These are phyloP conservation scores for Trypanosomatidae sp. DNA, from an alignment of 208 protist genomes.

Conservation along the genomic window DNA sequence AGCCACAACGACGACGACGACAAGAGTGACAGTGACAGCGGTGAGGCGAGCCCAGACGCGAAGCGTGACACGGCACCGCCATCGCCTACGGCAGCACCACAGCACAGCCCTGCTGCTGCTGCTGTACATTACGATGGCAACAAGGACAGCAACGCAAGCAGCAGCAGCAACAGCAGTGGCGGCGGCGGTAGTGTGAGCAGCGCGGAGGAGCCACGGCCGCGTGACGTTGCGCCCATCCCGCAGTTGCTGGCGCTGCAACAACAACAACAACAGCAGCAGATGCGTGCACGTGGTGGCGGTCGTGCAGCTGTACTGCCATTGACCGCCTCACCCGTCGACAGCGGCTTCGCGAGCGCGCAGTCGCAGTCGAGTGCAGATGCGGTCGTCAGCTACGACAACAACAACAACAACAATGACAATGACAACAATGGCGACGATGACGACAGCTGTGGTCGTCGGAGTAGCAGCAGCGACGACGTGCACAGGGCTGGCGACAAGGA, in stretches of 20 bases:
- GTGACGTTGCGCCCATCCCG: too few species aligned
- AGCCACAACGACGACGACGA: too few species aligned
- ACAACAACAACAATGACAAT: neutral
- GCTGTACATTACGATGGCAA: too few species aligned
- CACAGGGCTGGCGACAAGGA: conserved; percentile 16
- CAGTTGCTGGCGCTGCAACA: neutral
- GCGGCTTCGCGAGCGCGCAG: neutral
- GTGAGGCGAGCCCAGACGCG: too few species aligned
- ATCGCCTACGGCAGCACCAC: too few species aligned
- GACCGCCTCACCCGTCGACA: neutral
- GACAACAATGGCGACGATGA: neutral
- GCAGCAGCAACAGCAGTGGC: too few species aligned
- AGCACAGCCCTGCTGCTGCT: too few species aligned
- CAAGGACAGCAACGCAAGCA: too few species aligned
- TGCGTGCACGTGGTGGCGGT: neutral
- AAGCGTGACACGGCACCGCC: too few species aligned
- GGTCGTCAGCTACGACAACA: neutral
- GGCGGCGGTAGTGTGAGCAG: too few species aligned
- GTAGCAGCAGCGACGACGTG: neutral
- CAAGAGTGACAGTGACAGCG: too few species aligned
- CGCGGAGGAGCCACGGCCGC: too few species aligned
- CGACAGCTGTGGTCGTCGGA: neutral
- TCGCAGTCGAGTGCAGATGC: neutral
- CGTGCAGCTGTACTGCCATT: neutral
- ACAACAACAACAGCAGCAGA: neutral